These are phyloP conservation scores for Ascosphaera acerosa DNA, from an alignment of 2,329 filamentous ascomycete species.

Conservation along the genomic window DNA sequence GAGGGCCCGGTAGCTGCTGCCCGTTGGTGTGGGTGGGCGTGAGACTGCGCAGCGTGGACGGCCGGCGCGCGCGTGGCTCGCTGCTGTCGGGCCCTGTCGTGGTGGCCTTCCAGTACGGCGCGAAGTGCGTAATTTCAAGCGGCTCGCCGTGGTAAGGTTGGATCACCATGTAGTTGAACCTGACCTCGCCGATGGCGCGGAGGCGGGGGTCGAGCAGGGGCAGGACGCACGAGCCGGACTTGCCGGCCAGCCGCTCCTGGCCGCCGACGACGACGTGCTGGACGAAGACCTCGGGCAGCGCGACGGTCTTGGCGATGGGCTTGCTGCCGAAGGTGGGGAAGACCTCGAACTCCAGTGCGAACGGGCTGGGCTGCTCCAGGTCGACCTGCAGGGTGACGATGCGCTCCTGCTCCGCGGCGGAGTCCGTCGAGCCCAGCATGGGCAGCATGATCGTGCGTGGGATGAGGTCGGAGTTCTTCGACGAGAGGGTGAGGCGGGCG, in stretches of 20 bases:
- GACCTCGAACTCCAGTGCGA: slow-evolving; percentile 90
- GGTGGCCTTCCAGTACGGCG: slow-evolving; percentile 98
- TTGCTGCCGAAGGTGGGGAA: slow-evolving; percentile 95
- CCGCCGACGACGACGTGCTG: background rate
- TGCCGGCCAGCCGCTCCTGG: slow-evolving; percentile 22
- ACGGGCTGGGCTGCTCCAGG: slow-evolving; percentile 38
- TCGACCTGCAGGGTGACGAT: slow-evolving; percentile 92
- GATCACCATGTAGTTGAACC: slow-evolving; percentile 85
- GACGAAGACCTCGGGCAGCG: slow-evolving; percentile 65
- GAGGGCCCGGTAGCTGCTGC: background rate
- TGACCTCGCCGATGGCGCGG: slow-evolving; percentile 76
- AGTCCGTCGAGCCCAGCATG: slow-evolving; percentile 21
- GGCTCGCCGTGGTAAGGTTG: slow-evolving; percentile 85
- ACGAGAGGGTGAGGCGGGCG: slow-evolving; percentile 82
- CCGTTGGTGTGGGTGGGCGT: background rate
- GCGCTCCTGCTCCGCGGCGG: slow-evolving; percentile 39
- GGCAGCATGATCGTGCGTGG: slow-evolving; percentile 88
- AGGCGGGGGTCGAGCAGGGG: slow-evolving; percentile 83
- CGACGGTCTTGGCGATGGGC: slow-evolving; percentile 87
- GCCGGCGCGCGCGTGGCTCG: background rate
- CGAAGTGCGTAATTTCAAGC: slow-evolving; percentile 90
- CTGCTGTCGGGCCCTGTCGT: slow-evolving; percentile 20
- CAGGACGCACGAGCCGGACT: slow-evolving; percentile 55
- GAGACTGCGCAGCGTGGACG: background rate
- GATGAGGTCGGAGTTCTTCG: slow-evolving; percentile 85